phyloP scores from a whole-genome alignment of 768 basidiomycete species.

The Obba rivulosa region DNA sequence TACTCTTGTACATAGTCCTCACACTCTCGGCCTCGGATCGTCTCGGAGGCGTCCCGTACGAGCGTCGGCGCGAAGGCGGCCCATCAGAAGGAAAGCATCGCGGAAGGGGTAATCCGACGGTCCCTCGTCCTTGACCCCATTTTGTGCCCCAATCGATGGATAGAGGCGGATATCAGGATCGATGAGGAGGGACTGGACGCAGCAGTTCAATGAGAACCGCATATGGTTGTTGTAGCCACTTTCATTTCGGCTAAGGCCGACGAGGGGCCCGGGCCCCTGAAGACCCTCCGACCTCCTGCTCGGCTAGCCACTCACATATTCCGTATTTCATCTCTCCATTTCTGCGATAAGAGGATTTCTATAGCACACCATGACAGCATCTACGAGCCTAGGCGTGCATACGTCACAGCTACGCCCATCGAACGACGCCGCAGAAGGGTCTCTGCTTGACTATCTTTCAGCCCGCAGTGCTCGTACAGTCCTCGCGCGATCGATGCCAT shows the following conservation, averaged over 20 bases:
- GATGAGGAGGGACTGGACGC: background rate
- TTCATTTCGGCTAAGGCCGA: background rate
- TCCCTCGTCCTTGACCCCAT: background rate
- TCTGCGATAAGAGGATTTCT: background rate
- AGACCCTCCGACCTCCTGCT: background rate
- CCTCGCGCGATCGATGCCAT: background rate
- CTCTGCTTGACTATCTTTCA: background rate
- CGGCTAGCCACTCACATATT: background rate
- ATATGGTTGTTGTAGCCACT: no score
- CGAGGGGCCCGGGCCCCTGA: background rate
- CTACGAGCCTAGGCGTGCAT: no score
- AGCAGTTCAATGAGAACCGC: no score
- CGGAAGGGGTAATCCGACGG: no score
- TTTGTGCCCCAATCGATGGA: conserved; percentile 3
- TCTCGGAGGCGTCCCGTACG: background rate
- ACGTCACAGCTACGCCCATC: background rate
- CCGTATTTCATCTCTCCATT: background rate
- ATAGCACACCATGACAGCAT: no score
- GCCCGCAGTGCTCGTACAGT: background rate
- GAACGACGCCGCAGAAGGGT: background rate
- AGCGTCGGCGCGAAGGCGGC: background rate
- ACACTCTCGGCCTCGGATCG: background rate
- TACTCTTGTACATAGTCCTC: background rate
- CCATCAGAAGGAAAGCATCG: background rate
- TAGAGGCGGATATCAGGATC: background rate